A percentile compares a stretch with the other conserved stretches of the same genome.
Conservation (phyloP, 23 red algal species). For the Agarophyton chilense region DNA sequence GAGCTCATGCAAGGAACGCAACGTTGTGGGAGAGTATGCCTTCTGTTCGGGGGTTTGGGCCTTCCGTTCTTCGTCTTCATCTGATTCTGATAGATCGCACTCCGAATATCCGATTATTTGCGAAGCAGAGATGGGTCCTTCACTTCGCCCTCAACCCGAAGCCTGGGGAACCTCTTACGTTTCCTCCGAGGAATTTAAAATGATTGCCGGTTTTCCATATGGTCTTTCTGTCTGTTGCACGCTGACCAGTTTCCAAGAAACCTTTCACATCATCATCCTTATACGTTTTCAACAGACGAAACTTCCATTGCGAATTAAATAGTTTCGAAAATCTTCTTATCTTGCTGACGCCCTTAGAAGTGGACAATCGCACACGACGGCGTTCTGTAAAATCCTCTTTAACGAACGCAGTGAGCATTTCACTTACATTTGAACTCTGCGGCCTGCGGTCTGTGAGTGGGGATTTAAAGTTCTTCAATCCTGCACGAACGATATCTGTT, state of each 20-base stretch:
- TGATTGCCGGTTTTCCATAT: neutral
- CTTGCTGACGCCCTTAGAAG: neutral
- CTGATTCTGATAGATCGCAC: neutral
- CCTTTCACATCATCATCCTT: neutral
- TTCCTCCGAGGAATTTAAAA: conserved; percentile 37
- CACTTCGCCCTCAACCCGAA: neutral
- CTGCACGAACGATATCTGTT: conserved; percentile 21
- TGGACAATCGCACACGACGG: neutral
- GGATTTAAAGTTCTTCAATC: no score
- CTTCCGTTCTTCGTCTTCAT: no score
- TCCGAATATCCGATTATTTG: neutral
- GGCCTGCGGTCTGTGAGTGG: no score
- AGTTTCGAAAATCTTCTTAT: no score
- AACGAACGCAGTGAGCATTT: no score
- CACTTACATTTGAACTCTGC: no score
- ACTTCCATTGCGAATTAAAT: neutral
- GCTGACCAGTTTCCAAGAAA: no score
- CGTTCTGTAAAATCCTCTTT: no score
- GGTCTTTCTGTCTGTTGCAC: neutral
- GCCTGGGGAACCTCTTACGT: neutral
- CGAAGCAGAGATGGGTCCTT: neutral
- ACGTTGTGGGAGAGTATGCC: no score
- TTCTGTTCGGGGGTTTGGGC: no score
- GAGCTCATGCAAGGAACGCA: no score
- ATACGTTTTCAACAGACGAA: neutral